Evolutionary conservation across 495 filamentous ascomycete genomes (phyloP).

Genomic region (Pyrenula massariospora): DNA sequence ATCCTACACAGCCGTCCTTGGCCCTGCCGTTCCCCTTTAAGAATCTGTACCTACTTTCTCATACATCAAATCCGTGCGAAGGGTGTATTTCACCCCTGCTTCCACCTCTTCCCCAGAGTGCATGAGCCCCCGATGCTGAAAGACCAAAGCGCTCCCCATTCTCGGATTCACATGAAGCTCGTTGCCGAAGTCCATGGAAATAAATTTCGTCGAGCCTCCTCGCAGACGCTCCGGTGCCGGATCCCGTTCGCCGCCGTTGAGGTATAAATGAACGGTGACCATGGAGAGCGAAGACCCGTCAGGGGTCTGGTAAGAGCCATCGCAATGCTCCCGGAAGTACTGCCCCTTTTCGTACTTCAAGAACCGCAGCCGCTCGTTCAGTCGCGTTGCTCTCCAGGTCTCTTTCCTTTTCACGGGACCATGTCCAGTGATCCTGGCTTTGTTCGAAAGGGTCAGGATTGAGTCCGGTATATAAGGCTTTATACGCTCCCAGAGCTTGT

Average conservation of each 20-base stretch:
- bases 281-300: slow-evolving; percentile 47
- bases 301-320: slow-evolving; percentile 53
- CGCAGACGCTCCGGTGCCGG: slow-evolving; percentile 16
- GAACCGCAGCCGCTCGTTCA: slow-evolving; percentile 75
- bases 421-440: slow-evolving; percentile 31
- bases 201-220: slow-evolving; percentile 19
- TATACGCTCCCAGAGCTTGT: slow-evolving; percentile 49
- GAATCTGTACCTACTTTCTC: background rate
- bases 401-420: slow-evolving; percentile 31
- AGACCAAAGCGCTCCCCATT: slow-evolving; percentile 60
- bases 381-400: slow-evolving; percentile 40
- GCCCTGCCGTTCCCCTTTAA: background rate
- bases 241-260: slow-evolving; percentile 49
- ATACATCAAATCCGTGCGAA: slow-evolving; percentile 73
- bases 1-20: too few relatives aligned
- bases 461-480: slow-evolving; percentile 32
- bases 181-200: slow-evolving; percentile 4
- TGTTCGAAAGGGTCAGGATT: slow-evolving; percentile 23
- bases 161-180: slow-evolving; percentile 31
- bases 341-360: slow-evolving; percentile 65
- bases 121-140: slow-evolving; percentile 58
- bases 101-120: slow-evolving; percentile 68
- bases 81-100: slow-evolving; percentile 62
- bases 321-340: slow-evolving; percentile 72
- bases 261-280: slow-evolving; percentile 75